Evolutionary conservation across 768 basidiomycete species (phyloP), one percentile per base, ranked within the genome.

Genomic region (Lactarius trivialis): DNA sequence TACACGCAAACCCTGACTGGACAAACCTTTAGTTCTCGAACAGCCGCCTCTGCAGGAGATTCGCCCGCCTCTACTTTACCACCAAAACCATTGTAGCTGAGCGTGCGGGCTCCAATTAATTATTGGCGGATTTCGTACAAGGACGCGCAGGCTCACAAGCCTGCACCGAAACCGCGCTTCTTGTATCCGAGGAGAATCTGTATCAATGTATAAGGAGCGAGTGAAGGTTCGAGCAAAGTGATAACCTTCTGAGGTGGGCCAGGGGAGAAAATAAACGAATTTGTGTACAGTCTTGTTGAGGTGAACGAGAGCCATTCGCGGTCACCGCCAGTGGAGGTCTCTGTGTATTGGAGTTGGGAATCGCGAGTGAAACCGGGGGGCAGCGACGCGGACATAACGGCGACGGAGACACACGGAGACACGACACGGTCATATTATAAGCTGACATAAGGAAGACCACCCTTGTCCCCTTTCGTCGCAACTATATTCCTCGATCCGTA

Each of bases 51-150:
- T 0, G 75, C 67, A 19, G 84, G 74, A 0, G 85, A 84, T 72
- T 96, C 93, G 4, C 81, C 82, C 3, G 78, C 73, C 60, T 94
- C 91, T 9, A 91, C 84, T 73, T 96, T 96, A 11, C 93, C 93
- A 19, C 91, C 91, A 67, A 93, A 95, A 4, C 93, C 93, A 65
- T 94, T 94, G 69, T 82, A 93, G 68, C 92, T 93, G 68, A 52
- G n/a, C 28, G 17, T 24, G 65, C 48, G 37, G 34, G 50, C 34
- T 36, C 34, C 54, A 48, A 49, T 1, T n/a, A 33, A 30, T n/a
- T 2, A 43, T 12, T 21, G 3, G 30, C 15, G 30, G 12, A 1
- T 24, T 7, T 48, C 60, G 37, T 15, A 11, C 9, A 36, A 30
- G 60, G 30, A 19, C 36, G 45, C 17, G 19, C 19, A 12, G 69